Base-by-base conservation (phyloP, 192 early-diverging fungal genomes). In the Martensiomyces pterosporus region DNA sequence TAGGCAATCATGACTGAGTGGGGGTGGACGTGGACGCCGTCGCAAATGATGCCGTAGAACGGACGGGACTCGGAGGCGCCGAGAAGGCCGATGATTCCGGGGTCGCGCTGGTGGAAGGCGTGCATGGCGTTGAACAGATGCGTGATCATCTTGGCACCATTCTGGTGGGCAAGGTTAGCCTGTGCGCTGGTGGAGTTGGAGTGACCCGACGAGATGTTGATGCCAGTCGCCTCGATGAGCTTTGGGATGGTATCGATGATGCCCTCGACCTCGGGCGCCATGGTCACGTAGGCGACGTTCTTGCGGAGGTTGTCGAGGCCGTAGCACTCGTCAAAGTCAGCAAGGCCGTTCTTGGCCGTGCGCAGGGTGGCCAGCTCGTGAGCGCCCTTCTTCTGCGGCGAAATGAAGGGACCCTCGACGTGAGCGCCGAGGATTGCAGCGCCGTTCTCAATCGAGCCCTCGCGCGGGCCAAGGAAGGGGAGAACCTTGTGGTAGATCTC, bases 91-190 rank as follows among this genome's bases (percentile, higher is more conserved):
- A 90, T 79, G 39, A 88, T 65, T 35, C 88, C 89, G 4, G 89
- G 89, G 55, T 92, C 88, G 40, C 89, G 82, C 65, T 92, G 89
- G 64, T 92, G 89, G 61, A 92, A 92, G 49, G 84, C 50, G 26
- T 83, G 81, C 89, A 90, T 89, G 26, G 89, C 89, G 50, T 92
- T 92, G 67, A 90, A 92, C 39, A 92, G 62, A 54, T 92, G 89
- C 0, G 89, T 90, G 33, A 92, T 84, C 59, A 81, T 80, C 1
- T 70, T 80, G 3, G 85, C 86, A 8, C 87, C 87, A 7, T 66
- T 75, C 3, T 57, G 49, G 34, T 84, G 67, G 0, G 83, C 87
- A 19, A 57, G 54, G 43, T 82, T 81, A 8, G 85, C 84, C 52
- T 82, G 70, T 14, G 71, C 76, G 15, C 82, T 78, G 14, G 77